Percentiles rank a stretch among this genome's conserved stretches.
phyloP scores from a whole-genome alignment of 495 filamentous ascomycete genomes.

The Pyronema domesticum region DNA sequence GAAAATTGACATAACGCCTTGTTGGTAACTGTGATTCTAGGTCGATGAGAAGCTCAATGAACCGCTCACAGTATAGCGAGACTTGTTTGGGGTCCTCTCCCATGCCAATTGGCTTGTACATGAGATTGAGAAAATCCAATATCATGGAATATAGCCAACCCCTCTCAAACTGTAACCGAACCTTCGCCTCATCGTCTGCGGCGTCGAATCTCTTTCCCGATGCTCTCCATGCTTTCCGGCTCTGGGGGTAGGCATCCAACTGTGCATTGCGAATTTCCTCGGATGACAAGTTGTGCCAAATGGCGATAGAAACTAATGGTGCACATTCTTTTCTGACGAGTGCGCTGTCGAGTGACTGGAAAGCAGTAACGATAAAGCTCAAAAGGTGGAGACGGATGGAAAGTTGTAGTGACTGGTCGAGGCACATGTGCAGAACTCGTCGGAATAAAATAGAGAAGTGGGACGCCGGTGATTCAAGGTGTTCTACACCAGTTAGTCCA shows the following conservation, averaged over 20 bases:
- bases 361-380: constrained; percentile 74
- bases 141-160: constrained; percentile 82
- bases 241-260: constrained; percentile 47
- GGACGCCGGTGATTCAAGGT: constrained; percentile 56
- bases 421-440: constrained; percentile 70
- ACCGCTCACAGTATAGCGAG: constrained; percentile 73
- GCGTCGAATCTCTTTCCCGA: constrained; percentile 71
- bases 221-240: constrained; percentile 84
- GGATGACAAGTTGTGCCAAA: constrained; percentile 82
- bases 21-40: constrained; percentile 88
- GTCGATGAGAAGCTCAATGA: constrained; percentile 79
- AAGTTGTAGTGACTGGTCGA: constrained; percentile 56
- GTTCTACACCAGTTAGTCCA: constrained; percentile 29
- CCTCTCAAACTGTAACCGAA: constrained; percentile 73
- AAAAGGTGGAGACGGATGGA: constrained; percentile 61
- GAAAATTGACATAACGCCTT: constrained; percentile 76
- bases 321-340: constrained; percentile 91
- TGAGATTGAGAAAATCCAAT: constrained; percentile 57
- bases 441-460: constrained; percentile 86
- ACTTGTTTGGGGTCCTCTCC: constrained; percentile 34
- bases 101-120: constrained; percentile 36
- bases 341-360: constrained; percentile 80
- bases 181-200: constrained; percentile 61
- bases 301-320: constrained; percentile 79
- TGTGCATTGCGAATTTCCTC: constrained; percentile 44